These are phyloP conservation scores for Monosporozyma yasuniensis DNA, from an alignment of 805 yeast species.

Conservation along the genomic window DNA sequence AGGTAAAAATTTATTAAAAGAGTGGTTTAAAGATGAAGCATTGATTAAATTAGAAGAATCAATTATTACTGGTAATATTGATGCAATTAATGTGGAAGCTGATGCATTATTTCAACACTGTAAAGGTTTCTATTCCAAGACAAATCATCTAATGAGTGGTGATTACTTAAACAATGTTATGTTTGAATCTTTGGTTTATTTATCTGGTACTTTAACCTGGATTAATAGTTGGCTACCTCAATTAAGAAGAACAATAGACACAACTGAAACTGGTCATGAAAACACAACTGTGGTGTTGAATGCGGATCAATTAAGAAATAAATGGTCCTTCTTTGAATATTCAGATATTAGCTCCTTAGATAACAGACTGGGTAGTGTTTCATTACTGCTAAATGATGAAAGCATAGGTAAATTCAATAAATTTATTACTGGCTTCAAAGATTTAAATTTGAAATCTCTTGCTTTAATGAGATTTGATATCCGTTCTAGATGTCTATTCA, in stretches of 20 bases:
- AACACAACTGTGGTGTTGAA: constrained; percentile 3
- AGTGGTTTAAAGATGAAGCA: constrained; percentile 32
- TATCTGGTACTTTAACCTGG: constrained; percentile 50
- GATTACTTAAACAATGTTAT: constrained; percentile 48
- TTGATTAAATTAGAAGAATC: constrained; percentile 27
- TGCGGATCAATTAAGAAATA: constrained; percentile 29
- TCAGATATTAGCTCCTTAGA: constrained; percentile 14
- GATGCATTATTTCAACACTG: constrained; percentile 23
- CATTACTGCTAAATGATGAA: constrained; percentile 16
- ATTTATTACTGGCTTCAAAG: constrained; percentile 17
- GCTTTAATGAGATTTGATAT: constrained; percentile 24
- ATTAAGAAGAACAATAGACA: constrained; percentile 35
- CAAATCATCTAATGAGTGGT: constrained; percentile 31
- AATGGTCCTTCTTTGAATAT: constrained; percentile 37
- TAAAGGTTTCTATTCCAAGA: constrained; percentile 23
- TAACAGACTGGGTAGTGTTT: constrained; percentile 10
- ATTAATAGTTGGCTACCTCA: constrained; percentile 51
- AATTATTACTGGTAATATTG: constrained; percentile 20
- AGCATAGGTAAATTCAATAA: constrained; percentile 4
- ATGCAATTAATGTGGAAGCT: constrained; percentile 23
- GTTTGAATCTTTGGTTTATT: constrained; percentile 42
- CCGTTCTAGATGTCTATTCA: constrained; percentile 23
- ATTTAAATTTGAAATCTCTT: constrained; percentile 14
- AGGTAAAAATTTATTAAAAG: constrained; percentile 21
- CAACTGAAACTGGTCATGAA: constrained; percentile 3